phyloP scores from a whole-genome alignment of 305 asterid genomes.

The Fraxinus floribunda region DNA sequence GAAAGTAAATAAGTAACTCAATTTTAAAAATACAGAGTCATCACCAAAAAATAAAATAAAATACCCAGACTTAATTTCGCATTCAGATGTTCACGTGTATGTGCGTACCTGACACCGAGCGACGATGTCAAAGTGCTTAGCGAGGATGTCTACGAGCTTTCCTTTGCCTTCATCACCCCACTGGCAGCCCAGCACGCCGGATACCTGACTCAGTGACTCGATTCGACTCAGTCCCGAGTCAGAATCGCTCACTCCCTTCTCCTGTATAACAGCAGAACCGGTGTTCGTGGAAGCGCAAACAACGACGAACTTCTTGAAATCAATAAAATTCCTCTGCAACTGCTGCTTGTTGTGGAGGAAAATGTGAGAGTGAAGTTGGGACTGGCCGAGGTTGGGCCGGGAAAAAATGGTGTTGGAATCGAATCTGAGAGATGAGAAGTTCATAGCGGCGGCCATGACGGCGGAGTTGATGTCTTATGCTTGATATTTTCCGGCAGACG shows the following conservation, averaged over 20 bases:
- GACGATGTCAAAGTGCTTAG: constrained; percentile 83
- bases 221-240: constrained; percentile 48
- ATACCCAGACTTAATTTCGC: background rate
- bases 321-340: background rate
- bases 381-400: constrained; percentile 25
- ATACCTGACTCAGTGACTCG: constrained; percentile 80
- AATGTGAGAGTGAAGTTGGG: constrained; percentile 23
- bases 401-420: constrained; percentile 31
- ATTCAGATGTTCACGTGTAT: background rate
- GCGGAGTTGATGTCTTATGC: background rate
- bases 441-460: constrained; percentile 36
- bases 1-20: background rate
- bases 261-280: constrained; percentile 37
- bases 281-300: constrained; percentile 38
- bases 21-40: background rate
- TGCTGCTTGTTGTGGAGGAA: constrained; percentile 24
- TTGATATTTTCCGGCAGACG: background rate
- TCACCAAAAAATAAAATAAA: background rate
- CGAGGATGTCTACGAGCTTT: constrained; percentile 86
- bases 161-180: constrained; percentile 99
- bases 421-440: constrained; percentile 28
- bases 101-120: constrained; percentile 89
- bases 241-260: constrained; percentile 21
- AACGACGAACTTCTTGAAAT: constrained; percentile 8
- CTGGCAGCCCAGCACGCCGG: constrained; percentile 92